Evolutionary conservation across 306 rosid species (phyloP), one percentile per base, ranked within the genome.

Genomic region (Pachyrhizus erosus): DNA sequence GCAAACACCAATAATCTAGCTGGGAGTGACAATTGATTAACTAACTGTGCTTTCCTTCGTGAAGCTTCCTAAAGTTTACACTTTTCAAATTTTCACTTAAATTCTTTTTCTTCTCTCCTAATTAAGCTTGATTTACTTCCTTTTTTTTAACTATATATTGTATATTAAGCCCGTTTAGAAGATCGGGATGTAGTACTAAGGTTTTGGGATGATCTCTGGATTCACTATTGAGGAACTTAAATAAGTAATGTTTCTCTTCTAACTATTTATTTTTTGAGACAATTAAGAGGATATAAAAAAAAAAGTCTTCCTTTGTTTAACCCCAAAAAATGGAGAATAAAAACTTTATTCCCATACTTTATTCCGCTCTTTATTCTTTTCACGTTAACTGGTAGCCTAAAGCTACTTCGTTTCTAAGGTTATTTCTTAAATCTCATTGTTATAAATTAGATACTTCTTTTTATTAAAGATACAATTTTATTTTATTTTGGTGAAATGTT

Each of bases 1-100:
- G 65, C 71, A 55, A 81, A 54, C 75, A 76, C 58, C 70, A 71
- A 52, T 29, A 69, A 34, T 79, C 71, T 74, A 66, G 84, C 57
- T 75, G 82, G 40, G 60, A 68, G 40, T 64, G 23, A 54, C 24
- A 48, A 37, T 74, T 37, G 1, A 43, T 80, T 57, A 37, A 67
- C 23, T 78, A 27, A 37, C 42, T 37, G 42, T 37, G 76, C 14
- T 80, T 80, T 69, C 62, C 69, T 60, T 75, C 33, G 23, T 81
- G 83, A 81, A 85, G 80, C 27, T 85, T 76, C 82, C 79, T 61
- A 76, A 80, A 60, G 55, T 49, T 70, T 37, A 15, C 76, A 13
- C 82, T 68, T 75, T 60, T 20, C 24, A 80, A 15, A 1, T 80
- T 68, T 46, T 67, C 39, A 80, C 13, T 79, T 65, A 20, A 40